Evolutionary conservation across 2,329 filamentous ascomycete genomes (phyloP), one percentile per base, ranked within the genome.

Genomic region (Dryadomyces quercus-mongolicae): DNA sequence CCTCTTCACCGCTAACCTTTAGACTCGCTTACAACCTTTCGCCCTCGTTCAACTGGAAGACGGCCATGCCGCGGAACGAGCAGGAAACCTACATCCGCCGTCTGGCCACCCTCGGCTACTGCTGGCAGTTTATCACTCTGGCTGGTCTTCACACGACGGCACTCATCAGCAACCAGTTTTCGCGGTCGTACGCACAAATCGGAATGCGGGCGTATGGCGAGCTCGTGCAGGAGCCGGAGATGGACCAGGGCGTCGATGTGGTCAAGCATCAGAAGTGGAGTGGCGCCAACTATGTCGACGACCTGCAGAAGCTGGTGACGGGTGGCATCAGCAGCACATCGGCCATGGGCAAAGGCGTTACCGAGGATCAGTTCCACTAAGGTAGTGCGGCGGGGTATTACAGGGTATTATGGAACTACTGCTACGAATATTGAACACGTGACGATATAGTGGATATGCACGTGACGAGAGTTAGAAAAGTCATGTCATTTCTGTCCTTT

Each of bases 81-180:
- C 93, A 98, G 74, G 89, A 95, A 74, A 98, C 93, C 20, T 98
- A 97, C 75, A 98, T 98, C 74, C 76, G 84, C 59, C 88, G 93
- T 45, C 86, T 98, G 44, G 90, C 84, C 57, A 66, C 74, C 59
- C 81, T 98, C 50, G 93, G 93, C 59, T 98, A 98, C 81, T 95
- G 89, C 81, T 98, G 93, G 93, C 93, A 98, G 72, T 98, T 98
- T 78, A 98, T 98, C 76, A 98, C 93, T n/a, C 82, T 98, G 49
- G 93, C 92, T 5, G 93, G 93, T 62, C 79, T 98, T 66, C 93
- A 98, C 77, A 95, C 89, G 58, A 96, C 89, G 4, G 93, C 92
- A 42, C 81, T 98, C 53, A 94, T 95, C 73, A 85, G 85, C 64
- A 83, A 97, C 72, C 82, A 85, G 59, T 98, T 98, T 72, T 84